These are phyloP conservation scores for Fraxinus quadrangulata DNA, from an alignment of 257 asterid genomes.

Conservation along the genomic window DNA sequence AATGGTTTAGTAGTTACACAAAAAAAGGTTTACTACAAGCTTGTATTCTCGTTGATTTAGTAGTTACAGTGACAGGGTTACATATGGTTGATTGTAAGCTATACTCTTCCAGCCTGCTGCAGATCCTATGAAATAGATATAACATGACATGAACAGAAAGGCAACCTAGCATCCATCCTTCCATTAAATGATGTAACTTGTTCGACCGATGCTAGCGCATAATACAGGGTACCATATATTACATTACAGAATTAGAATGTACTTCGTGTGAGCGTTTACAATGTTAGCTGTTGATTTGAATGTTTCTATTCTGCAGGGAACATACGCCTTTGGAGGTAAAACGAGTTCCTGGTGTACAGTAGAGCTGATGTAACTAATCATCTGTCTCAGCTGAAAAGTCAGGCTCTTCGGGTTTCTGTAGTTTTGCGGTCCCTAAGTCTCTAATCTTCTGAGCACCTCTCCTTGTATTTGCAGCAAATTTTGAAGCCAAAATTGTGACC, in stretches of 20 bases:
- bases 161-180: not conserved
- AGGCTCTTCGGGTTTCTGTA: slow-evolving; percentile 86
- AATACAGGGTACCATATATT: no score
- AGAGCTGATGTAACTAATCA: slow-evolving; percentile 41
- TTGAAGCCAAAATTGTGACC: slow-evolving; percentile 76
- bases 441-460: slow-evolving; percentile 85
- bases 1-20: no score
- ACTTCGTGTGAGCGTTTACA: not conserved
- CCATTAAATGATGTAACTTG: not conserved
- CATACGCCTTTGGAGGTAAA: no score
- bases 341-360: not conserved
- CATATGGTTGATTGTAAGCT: not conserved
- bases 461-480: slow-evolving; percentile 88
- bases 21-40: no score
- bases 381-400: slow-evolving; percentile 79
- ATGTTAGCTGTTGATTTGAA: not conserved
- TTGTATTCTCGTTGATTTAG: no score
- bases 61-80: not conserved
- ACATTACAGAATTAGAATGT: not conserved
- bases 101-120: not conserved
- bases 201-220: not conserved
- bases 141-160: not conserved
- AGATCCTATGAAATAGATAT: not conserved
- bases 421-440: slow-evolving; percentile 61
- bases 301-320: not conserved